Evolutionary conservation across 1,139 yeast species (phyloP).

Genomic region (Meyerozyma guilliermondii): DNA sequence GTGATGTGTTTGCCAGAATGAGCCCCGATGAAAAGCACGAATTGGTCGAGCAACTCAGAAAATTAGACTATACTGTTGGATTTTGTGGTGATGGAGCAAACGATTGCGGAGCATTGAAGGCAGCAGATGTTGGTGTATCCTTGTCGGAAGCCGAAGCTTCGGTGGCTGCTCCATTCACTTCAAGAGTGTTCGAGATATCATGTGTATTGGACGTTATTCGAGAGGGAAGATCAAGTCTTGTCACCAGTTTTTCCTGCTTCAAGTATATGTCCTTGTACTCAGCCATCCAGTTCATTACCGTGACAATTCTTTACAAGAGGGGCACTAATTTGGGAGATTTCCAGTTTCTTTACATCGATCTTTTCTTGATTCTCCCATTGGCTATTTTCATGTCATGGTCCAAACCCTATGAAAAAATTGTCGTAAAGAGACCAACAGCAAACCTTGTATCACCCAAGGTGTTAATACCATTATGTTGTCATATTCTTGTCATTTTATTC

Average conservation of each 20-base stretch:
- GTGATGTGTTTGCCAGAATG: slow-evolving; percentile 90
- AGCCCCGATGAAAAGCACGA: slow-evolving; percentile 99
- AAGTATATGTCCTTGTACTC: slow-evolving; percentile 96
- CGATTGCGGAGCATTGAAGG: slow-evolving; percentile 89
- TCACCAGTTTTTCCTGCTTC: slow-evolving; percentile 93
- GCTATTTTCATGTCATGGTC: slow-evolving; percentile 99
- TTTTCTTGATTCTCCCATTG: slow-evolving; percentile 83
- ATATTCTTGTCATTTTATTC: slow-evolving; percentile 53
- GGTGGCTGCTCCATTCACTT: slow-evolving; percentile 86
- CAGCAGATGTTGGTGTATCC: slow-evolving; percentile 3
- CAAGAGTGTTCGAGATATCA: slow-evolving; percentile 81
- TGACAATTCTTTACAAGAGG: slow-evolving; percentile 74
- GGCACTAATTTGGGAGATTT: slow-evolving; percentile 97
- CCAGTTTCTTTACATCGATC: slow-evolving; percentile 90
- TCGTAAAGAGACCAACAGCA: slow-evolving; percentile 83
- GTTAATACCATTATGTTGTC: slow-evolving; percentile 71
- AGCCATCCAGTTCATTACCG: slow-evolving; percentile 90
- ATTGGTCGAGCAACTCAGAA: slow-evolving; percentile 80
- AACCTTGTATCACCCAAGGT: slow-evolving; percentile 87
- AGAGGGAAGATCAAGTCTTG: slow-evolving; percentile 93
- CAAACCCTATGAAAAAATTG: slow-evolving; percentile 60
- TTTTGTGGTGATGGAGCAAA: slow-evolving; percentile 98
- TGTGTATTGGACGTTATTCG: slow-evolving; percentile 87
- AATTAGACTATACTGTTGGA: slow-evolving; percentile 85
- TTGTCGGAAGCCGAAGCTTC: slow-evolving; percentile 2